phyloP scores from a whole-genome alignment of 1,284 basidiomycete species.

The Trichosporon sp. region DNA sequence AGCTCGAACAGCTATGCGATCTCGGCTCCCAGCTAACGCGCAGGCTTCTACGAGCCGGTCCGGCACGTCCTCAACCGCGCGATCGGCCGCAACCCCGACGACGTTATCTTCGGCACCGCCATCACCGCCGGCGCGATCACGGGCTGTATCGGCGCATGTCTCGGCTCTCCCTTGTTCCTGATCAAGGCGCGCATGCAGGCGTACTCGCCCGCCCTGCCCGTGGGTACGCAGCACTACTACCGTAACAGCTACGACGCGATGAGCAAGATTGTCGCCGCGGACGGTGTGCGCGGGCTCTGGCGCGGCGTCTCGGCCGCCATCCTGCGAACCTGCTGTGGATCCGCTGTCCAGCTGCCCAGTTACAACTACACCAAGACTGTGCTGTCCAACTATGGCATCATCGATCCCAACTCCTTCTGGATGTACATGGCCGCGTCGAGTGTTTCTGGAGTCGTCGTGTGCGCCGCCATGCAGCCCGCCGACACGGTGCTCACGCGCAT shows the following conservation, averaged over 20 bases:
- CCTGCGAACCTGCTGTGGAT: slow-evolving; percentile 83
- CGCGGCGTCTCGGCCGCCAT: slow-evolving; percentile 93
- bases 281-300: slow-evolving; percentile 76
- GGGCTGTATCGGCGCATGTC: slow-evolving; percentile 83
- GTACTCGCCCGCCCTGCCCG: slow-evolving; percentile 88
- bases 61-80: slow-evolving; percentile 70
- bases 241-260: slow-evolving; percentile 80
- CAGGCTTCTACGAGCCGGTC: slow-evolving; percentile 95
- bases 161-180: slow-evolving; percentile 93
- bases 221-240: slow-evolving; percentile 91
- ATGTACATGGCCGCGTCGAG: slow-evolving; percentile 86
- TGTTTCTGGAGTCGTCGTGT: slow-evolving; percentile 90
- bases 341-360: slow-evolving; percentile 81
- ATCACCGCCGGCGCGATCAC: slow-evolving; percentile 82
- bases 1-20: no score
- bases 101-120: slow-evolving; percentile 72
- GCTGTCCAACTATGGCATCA: slow-evolving; percentile 67
- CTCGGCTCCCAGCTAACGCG: no score
- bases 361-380: slow-evolving; percentile 90
- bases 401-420: slow-evolving; percentile 74
- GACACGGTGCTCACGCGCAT: slow-evolving; percentile 80
- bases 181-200: slow-evolving; percentile 99
- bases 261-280: slow-evolving; percentile 72
- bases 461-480: slow-evolving; percentile 76
- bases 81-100: slow-evolving; percentile 66